A percentile compares a stretch with the other conserved stretches of the same genome.
Evolutionary conservation across 2,329 filamentous ascomycete species (phyloP).

Genomic region (Sarocladiaceae sp.): DNA sequence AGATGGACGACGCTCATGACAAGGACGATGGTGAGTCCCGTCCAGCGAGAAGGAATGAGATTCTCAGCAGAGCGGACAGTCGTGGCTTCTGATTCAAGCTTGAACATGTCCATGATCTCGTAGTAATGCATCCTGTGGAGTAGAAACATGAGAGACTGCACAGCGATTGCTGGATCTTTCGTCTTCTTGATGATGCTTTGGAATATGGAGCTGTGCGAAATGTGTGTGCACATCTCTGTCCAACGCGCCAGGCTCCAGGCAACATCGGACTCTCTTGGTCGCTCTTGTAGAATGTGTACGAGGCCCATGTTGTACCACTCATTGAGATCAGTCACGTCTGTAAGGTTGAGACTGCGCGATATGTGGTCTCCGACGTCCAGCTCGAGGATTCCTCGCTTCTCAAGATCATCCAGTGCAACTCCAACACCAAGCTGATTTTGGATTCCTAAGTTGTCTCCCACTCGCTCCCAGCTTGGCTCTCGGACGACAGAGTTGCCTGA

Average conservation of each 20-base stretch:
- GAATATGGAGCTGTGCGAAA: neutral
- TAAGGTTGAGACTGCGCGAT: neutral
- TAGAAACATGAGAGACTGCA: neutral
- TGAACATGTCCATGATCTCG: neutral
- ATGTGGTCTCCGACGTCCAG: neutral
- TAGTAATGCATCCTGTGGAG: neutral
- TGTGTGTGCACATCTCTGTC: neutral
- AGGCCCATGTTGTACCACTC: neutral
- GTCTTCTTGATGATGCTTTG: neutral
- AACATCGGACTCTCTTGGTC: neutral
- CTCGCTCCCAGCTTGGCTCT: neutral
- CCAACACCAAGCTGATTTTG: neutral
- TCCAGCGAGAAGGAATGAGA: neutral
- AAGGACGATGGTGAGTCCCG: neutral
- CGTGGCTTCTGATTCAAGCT: neutral
- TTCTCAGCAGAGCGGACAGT: neutral
- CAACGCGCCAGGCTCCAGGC: neutral
- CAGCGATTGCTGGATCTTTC: neutral
- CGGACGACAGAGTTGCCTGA: neutral
- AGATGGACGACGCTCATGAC: neutral
- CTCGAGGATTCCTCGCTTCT: neutral
- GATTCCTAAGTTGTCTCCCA: neutral
- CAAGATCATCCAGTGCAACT: neutral
- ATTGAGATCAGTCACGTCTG: neutral
- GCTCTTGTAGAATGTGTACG: neutral